Evolutionary conservation across 129 eudicot species (phyloP).

Genomic region (Lactuca saligna): DNA sequence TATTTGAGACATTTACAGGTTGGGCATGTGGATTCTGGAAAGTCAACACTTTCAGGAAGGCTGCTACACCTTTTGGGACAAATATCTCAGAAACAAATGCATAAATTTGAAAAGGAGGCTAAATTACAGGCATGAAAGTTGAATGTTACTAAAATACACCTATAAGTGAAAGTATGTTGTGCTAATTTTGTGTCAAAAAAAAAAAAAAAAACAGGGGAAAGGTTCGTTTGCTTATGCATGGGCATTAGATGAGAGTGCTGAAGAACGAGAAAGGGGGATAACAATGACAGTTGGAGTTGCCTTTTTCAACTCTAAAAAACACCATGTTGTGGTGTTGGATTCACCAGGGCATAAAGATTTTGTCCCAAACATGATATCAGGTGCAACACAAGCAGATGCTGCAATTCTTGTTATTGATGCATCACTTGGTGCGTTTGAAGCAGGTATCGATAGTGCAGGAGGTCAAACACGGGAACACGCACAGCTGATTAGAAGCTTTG

Average conservation of each 20-base stretch:
- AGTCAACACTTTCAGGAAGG: slow-evolving; percentile 97
- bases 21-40: slow-evolving; percentile 99
- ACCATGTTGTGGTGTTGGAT: slow-evolving; percentile 84
- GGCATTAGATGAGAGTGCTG: slow-evolving; percentile 95
- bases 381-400: slow-evolving; percentile 99
- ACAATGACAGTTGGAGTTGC: slow-evolving; percentile 99
- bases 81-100: slow-evolving; percentile 90
- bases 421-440: slow-evolving; percentile 87
- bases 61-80: slow-evolving; percentile 82
- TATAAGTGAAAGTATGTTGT: background rate
- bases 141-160: background rate
- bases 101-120: slow-evolving; percentile 87
- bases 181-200: slow-evolving; percentile 2
- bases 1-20: slow-evolving; percentile 49
- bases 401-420: slow-evolving; percentile 93
- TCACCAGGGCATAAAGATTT: slow-evolving; percentile 98
- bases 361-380: slow-evolving; percentile 97
- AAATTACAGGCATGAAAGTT: slow-evolving; percentile 54
- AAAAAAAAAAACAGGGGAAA: slow-evolving; percentile 64
- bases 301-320: slow-evolving; percentile 61
- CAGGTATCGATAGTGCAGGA: slow-evolving; percentile 67
- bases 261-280: slow-evolving; percentile 98
- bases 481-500: slow-evolving; percentile 94
- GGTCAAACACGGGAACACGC: slow-evolving; percentile 99
- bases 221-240: slow-evolving; percentile 99